Evolutionary conservation across 192 early-diverging fungal genomes (phyloP).

Genomic region (Spizellomyces sp.): DNA sequence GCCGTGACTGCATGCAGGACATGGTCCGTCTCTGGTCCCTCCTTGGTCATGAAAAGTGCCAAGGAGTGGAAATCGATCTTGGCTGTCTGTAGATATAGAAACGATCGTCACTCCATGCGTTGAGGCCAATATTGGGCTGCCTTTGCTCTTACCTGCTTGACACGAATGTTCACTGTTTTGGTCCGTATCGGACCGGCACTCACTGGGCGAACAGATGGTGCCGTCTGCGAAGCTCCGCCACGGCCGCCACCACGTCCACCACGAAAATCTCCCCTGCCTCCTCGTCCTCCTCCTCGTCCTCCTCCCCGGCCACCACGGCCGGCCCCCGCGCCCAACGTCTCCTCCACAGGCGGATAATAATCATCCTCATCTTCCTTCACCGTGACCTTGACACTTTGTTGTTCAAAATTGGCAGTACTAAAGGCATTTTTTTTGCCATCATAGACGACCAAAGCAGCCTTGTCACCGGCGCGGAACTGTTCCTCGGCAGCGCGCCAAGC

Average conservation of each 20-base stretch:
- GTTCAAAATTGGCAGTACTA: neutral
- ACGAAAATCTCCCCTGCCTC: conserved; percentile 13
- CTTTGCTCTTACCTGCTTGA: conserved; percentile 20
- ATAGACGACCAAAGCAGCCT: conserved; percentile 24
- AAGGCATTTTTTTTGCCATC: conserved; percentile 42
- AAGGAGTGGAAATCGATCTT: conserved; percentile 35
- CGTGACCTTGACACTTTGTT: conserved; percentile 5
- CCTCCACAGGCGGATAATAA: conserved; percentile 1
- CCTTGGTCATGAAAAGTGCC: conserved; percentile 23
- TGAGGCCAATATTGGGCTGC: neutral
- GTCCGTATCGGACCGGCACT: too few relatives aligned
- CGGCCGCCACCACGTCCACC: conserved; percentile 30
- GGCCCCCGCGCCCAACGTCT: neutral
- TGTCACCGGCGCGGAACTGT: conserved; percentile 15
- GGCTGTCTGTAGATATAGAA: conserved; percentile 3
- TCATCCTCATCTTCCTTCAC: conserved; percentile 17
- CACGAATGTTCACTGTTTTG: conserved; percentile 5
- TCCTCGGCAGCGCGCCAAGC: conserved; percentile 24
- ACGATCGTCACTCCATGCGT: too few relatives aligned
- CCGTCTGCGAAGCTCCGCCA: neutral
- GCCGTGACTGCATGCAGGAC: conserved; percentile 26
- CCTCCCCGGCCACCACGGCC: conserved; percentile 10
- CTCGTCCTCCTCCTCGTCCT: conserved; percentile 14
- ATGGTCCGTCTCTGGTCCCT: conserved; percentile 29
- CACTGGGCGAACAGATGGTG: too few relatives aligned